Base-by-base conservation (phyloP, 768 basidiomycete genomes). In the Leccinum boreale region DNA sequence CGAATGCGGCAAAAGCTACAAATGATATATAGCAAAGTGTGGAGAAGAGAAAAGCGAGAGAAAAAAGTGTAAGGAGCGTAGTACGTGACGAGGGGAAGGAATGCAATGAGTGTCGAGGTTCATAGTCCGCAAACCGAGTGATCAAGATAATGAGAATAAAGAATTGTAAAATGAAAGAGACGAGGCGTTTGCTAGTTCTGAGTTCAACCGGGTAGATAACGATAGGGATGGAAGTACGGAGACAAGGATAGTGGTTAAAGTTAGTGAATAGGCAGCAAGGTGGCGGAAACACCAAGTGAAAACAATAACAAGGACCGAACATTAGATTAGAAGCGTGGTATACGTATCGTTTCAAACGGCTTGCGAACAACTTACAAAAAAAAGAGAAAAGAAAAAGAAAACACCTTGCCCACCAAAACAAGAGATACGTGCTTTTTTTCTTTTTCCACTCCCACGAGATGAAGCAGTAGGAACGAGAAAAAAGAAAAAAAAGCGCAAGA, bases 311-410 rank as follows among this genome's bases (percentile, higher is more conserved):
- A 42, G 28, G 45, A 44, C 26, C 14, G 31, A 50, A 45, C 19
- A 55, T 66, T 55, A 52, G 51, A 65, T 63, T 59, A 53, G 47
- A 58, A 51, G 33, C 15, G 49, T 57, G 64, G 65, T 66, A 65
- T 65, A 66, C 24, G 53, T 24, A 48, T 56, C 31, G 53, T 24
- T 51, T 56, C 31, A 31, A 31, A 31, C 5, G 58, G 23, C 47
- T 47, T 60, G 62, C 51, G 52, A 63, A 63, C 51, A 42, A 51
- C 45, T 48, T 48, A 52, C 50, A 54, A 24, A 33, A 46, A 29
- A 12, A 42, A 49, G 53, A 58, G 36, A 56, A 46, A 26, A 28
- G 7, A 47, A 21, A 10, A 47, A 26, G 11, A 4, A n/a, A 42
- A 51, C 47, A 51, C 31, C 33, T 58, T 53, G 55, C 53, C 51